Evolutionary conservation across 2,329 filamentous ascomycete species (phyloP).

Genomic region (Tothia fuscella): DNA sequence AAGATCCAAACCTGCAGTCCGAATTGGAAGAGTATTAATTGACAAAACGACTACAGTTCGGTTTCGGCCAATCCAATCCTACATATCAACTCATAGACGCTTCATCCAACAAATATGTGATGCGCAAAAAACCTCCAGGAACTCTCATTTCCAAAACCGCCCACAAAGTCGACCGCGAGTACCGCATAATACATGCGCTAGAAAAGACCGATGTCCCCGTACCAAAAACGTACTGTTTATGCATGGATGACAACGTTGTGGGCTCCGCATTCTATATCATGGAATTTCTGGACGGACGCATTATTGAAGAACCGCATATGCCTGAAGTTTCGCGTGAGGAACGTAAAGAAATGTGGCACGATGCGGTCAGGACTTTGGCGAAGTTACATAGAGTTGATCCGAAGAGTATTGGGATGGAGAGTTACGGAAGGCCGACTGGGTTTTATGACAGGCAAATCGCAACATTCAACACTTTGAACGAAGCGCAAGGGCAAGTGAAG

Average conservation of each 20-base stretch:
- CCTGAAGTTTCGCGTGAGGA: slow-evolving; percentile 53
- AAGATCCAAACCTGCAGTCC: background rate
- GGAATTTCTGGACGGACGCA: slow-evolving; percentile 79
- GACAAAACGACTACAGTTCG: slow-evolving; percentile 48
- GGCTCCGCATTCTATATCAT: slow-evolving; percentile 89
- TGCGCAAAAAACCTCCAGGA: slow-evolving; percentile 88
- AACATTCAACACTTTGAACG: slow-evolving; percentile 63
- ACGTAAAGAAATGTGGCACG: slow-evolving; percentile 58
- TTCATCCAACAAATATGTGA: slow-evolving; percentile 56
- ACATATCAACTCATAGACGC: slow-evolving; percentile 72
- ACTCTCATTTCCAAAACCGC: slow-evolving; percentile 78
- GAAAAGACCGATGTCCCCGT: slow-evolving; percentile 64
- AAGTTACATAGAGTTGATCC: slow-evolving; percentile 63
- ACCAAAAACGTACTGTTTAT: slow-evolving; percentile 66
- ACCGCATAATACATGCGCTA: slow-evolving; percentile 70
- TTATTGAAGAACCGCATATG: slow-evolving; percentile 71
- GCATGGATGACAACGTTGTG: slow-evolving; percentile 61
- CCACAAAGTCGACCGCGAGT: slow-evolving; percentile 85
- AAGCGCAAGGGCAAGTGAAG: slow-evolving; percentile 54
- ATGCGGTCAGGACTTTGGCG: slow-evolving; percentile 64
- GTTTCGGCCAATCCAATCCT: slow-evolving; percentile 86
- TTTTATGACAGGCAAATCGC: slow-evolving; percentile 73
- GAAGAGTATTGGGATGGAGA: slow-evolving; percentile 49
- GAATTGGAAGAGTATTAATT: too few species aligned
- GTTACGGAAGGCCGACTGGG: slow-evolving; percentile 55